Evolutionary conservation across 2,329 filamentous ascomycete genomes (phyloP).

Genomic region (Sordariomycetes sp.): DNA sequence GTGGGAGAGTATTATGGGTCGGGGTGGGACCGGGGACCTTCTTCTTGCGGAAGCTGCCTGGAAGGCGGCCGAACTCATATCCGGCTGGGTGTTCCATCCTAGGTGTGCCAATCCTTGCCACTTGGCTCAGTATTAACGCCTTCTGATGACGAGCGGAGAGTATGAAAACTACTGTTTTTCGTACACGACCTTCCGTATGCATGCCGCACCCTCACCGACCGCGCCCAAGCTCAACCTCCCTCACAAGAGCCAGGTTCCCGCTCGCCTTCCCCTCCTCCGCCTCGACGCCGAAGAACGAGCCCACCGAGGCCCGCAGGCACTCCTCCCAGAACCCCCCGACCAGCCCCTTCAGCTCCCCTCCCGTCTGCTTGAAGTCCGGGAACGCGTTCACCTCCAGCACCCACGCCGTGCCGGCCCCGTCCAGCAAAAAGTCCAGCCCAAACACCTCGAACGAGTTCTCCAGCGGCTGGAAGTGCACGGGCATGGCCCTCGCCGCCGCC

Average conservation of each 20-base stretch:
- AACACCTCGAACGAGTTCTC: conserved; percentile 87
- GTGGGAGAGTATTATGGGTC: too few species aligned
- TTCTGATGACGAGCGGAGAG: not conserved
- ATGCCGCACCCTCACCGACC: not conserved
- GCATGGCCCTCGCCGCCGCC: conserved; percentile 73
- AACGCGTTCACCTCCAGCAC: conserved; percentile 92
- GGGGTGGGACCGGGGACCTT: too few species aligned
- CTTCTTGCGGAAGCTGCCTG: too few species aligned
- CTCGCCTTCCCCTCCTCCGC: conserved; percentile 12
- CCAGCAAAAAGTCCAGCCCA: conserved; percentile 83
- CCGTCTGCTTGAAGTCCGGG: conserved; percentile 91
- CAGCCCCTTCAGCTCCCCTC: conserved; percentile 62
- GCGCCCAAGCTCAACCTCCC: conserved; percentile 33
- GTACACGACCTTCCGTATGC: not conserved
- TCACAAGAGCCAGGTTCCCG: conserved; percentile 37
- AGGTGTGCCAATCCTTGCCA: too few species aligned
- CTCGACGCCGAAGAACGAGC: conserved; percentile 49
- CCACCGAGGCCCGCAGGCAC: conserved; percentile 57
- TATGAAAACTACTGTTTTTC: not conserved
- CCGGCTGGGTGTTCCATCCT: too few species aligned
- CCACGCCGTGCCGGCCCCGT: conserved; percentile 53
- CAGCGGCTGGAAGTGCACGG: conserved; percentile 82
- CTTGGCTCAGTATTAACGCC: too few species aligned
- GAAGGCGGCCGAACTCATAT: too few species aligned
- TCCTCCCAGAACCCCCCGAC: conserved; percentile 69